These are phyloP conservation scores for Chimonanthus salicifolius DNA, from an alignment of 164 flowering plant genomes.

Conservation along the genomic window DNA sequence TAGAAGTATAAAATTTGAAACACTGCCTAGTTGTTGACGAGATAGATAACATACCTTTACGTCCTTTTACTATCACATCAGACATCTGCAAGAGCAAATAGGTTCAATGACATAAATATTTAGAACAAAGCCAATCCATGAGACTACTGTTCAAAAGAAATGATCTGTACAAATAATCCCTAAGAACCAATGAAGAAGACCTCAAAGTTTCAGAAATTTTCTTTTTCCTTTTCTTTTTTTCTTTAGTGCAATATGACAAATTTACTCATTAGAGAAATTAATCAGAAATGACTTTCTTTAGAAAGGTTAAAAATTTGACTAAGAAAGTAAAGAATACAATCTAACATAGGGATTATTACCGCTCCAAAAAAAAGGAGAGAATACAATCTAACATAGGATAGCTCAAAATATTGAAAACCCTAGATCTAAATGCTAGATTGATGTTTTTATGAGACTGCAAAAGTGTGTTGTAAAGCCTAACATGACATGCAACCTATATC, in stretches of 20 bases:
- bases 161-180: neutral
- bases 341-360: too few species aligned
- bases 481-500: too few species aligned
- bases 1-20: conserved; percentile 1
- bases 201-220: neutral
- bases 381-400: too few species aligned
- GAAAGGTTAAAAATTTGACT: too few species aligned
- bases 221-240: too few species aligned
- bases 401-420: too few species aligned
- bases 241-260: neutral
- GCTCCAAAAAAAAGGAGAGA: too few species aligned
- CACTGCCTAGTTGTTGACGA: neutral
- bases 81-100: conserved; percentile 38
- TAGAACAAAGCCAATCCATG: neutral
- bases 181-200: neutral
- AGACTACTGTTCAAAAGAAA: neutral
- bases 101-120: conserved; percentile 2
- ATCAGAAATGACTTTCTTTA: neutral
- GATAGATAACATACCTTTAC: conserved; percentile 43
- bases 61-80: conserved; percentile 33
- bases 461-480: too few species aligned
- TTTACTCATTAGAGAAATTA: neutral
- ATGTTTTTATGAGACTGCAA: too few species aligned
- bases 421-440: too few species aligned
- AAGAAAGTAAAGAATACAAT: neutral